These are phyloP conservation scores for Hemerocallis citrina DNA, from an alignment of 106 monocot species.

Conservation along the genomic window DNA sequence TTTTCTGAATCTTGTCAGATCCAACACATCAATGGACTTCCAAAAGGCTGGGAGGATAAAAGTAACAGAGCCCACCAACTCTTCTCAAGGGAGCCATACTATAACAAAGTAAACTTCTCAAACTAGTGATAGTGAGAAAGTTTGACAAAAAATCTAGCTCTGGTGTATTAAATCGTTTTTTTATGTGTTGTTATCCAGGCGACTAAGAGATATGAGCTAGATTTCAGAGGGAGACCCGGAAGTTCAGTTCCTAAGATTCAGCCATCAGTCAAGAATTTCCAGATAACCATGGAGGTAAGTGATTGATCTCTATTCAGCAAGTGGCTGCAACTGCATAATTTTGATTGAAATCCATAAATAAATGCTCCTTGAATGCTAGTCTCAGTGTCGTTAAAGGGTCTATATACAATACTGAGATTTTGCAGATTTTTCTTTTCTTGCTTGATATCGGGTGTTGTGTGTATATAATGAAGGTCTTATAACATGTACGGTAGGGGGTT, in stretches of 20 bases:
- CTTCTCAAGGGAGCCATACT: conserved; percentile 59
- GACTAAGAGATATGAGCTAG: conserved; percentile 65
- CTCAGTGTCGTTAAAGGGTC: no score
- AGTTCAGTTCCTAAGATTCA: conserved; percentile 45
- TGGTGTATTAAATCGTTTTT: not conserved
- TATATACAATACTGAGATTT: no score
- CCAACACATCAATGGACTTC: conserved; percentile 65
- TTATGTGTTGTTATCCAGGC: conserved; percentile 13
- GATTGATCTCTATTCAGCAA: conserved; percentile 4
- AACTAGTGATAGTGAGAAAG: not conserved
- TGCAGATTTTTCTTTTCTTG: no score
- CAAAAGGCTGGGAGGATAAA: conserved; percentile 68
- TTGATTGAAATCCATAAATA: not conserved
- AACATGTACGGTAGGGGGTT: no score
- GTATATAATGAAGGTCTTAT: no score
- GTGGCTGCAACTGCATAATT: not conserved
- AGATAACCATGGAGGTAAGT: conserved; percentile 76
- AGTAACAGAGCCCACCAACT: conserved; percentile 45
- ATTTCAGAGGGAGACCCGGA: conserved; percentile 71
- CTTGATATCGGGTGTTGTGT: no score
- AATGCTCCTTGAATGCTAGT: no score
- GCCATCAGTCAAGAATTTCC: conserved; percentile 85
- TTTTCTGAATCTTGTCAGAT: conserved; percentile 28
- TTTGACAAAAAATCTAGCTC: no score
- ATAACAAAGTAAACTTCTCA: conserved; percentile 48